Conservation (phyloP, 148 eudicot species). For the Fagopyrum esculentum region DNA sequence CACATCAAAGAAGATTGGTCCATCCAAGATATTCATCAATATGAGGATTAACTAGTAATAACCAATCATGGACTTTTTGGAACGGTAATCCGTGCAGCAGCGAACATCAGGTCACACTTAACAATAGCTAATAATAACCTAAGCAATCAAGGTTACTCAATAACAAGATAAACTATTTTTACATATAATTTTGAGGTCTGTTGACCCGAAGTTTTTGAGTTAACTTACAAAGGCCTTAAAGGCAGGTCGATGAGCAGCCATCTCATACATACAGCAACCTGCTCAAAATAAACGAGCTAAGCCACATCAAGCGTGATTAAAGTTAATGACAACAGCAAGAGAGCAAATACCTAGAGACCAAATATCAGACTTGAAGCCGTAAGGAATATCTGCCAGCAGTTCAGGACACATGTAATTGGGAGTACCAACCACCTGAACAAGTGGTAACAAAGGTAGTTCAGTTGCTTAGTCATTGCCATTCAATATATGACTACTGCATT, state of each 20-base stretch:
- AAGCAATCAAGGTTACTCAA: neutral
- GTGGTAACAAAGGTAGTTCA: neutral
- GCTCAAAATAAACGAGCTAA: constrained; percentile 22
- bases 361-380: constrained; percentile 97
- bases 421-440: constrained; percentile 88
- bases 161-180: neutral
- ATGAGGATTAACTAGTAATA: neutral
- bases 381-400: constrained; percentile 95
- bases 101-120: neutral
- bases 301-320: constrained; percentile 8
- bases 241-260: constrained; percentile 98
- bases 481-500: neutral
- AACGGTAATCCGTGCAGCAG: neutral
- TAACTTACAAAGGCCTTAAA: constrained; percentile 94
- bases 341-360: constrained; percentile 83
- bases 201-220: neutral
- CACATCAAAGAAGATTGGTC: neutral
- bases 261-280: constrained; percentile 99
- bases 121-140: neutral
- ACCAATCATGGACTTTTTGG: neutral
- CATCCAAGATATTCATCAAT: neutral
- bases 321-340: neutral
- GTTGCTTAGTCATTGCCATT: neutral
- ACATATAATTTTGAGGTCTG: neutral
- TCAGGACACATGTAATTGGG: constrained; percentile 99